phyloP scores from a whole-genome alignment of 1,284 basidiomycete genomes.

The Papiliotrema nemorosa region DNA sequence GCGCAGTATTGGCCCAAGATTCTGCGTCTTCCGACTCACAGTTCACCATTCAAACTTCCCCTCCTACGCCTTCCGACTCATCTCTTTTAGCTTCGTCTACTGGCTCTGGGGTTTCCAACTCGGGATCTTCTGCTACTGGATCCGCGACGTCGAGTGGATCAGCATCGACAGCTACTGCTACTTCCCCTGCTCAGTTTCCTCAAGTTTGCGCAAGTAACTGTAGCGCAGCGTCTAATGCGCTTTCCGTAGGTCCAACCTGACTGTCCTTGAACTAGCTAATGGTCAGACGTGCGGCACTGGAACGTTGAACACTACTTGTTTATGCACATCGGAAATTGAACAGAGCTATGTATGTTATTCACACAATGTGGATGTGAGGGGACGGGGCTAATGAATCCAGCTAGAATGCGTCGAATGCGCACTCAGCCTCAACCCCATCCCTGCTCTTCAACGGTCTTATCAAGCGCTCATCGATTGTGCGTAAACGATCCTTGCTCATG shows the following conservation, averaged over 20 bases:
- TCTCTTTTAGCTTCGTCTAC: not conserved
- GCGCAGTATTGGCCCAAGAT: not conserved
- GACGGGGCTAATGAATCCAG: not conserved
- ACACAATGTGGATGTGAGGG: not conserved
- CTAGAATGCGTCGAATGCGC: not conserved
- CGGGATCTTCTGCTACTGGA: not conserved
- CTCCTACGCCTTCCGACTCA: not conserved
- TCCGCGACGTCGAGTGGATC: not conserved
- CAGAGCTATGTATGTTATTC: not conserved
- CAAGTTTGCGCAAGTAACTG: not conserved
- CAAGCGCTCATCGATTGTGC: not conserved
- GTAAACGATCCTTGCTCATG: too few species aligned
- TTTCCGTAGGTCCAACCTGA: not conserved
- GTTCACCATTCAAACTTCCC: not conserved
- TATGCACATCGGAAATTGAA: not conserved
- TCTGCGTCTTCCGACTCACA: not conserved
- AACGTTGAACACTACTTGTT: not conserved
- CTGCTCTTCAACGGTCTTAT: not conserved
- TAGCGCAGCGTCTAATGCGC: not conserved
- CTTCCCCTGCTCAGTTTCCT: not conserved
- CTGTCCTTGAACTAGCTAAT: not conserved
- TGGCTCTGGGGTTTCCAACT: not conserved
- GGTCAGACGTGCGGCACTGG: not conserved
- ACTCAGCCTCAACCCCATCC: not conserved
- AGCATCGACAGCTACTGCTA: not conserved